phyloP scores from a whole-genome alignment of 768 basidiomycete species.

The Neoboletus subvelutipes region DNA sequence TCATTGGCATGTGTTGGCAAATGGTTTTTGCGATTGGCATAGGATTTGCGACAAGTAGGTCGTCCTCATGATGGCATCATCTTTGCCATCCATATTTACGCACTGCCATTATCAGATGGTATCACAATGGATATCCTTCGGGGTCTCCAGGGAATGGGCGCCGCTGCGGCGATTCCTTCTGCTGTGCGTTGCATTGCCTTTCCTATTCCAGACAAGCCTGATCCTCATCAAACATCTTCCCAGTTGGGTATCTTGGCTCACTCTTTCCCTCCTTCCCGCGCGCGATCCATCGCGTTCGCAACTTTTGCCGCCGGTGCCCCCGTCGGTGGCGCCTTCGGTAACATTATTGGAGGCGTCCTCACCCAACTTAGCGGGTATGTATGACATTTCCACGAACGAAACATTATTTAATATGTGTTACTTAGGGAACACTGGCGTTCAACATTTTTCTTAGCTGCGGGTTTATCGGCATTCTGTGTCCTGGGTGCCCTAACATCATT shows the following conservation, averaged over 20 bases:
- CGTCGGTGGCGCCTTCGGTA: slow-evolving; percentile 72
- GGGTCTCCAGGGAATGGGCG: slow-evolving; percentile 78
- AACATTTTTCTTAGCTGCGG: slow-evolving; percentile 58
- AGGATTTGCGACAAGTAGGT: slow-evolving; percentile 57
- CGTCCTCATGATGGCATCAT: background rate
- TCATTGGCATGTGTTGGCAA: slow-evolving; percentile 56
- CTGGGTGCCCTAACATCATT: slow-evolving; percentile 58
- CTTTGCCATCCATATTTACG: background rate
- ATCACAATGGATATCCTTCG: slow-evolving; percentile 68
- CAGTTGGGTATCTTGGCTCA: slow-evolving; percentile 83
- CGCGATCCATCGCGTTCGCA: slow-evolving; percentile 76
- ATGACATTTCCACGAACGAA: background rate
- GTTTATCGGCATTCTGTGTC: slow-evolving; percentile 51
- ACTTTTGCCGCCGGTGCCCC: slow-evolving; percentile 86
- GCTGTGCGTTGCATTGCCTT: slow-evolving; percentile 43
- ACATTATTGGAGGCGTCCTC: slow-evolving; percentile 67
- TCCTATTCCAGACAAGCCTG: background rate
- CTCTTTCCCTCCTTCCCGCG: slow-evolving; percentile 64
- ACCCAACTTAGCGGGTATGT: slow-evolving; percentile 50
- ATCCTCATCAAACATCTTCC: background rate
- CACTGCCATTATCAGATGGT: slow-evolving; percentile 41
- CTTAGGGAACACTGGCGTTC: slow-evolving; percentile 61
- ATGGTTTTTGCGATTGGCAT: slow-evolving; percentile 60
- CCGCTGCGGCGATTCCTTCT: slow-evolving; percentile 73
- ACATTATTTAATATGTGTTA: background rate